phyloP scores from a whole-genome alignment of 2,329 filamentous ascomycete genomes.

The Clarireedia monteithiana region DNA sequence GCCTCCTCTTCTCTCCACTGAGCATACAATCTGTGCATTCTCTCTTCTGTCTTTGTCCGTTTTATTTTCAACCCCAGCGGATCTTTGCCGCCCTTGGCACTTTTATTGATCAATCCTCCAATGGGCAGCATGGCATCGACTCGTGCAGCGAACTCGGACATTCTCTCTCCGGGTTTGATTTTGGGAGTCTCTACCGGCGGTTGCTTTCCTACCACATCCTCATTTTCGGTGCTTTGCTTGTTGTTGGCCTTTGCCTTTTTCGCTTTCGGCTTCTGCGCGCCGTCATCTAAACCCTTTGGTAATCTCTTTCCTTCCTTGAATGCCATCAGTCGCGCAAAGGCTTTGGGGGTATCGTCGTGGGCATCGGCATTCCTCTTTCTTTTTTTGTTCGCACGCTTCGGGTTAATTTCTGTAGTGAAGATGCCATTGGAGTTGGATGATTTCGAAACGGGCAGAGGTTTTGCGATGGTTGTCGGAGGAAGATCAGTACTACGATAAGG shows the following conservation, averaged over 20 bases:
- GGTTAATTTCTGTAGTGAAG: constrained; percentile 28
- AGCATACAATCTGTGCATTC: constrained; percentile 72
- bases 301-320: constrained; percentile 54
- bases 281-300: constrained; percentile 64
- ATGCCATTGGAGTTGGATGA: constrained; percentile 32
- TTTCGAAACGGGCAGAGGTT: constrained; percentile 48
- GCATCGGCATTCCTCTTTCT: constrained; percentile 42
- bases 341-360: constrained; percentile 70
- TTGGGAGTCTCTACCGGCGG: constrained; percentile 43
- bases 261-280: constrained; percentile 33
- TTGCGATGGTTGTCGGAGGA: constrained; percentile 51
- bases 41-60: constrained; percentile 75
- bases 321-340: constrained; percentile 80
- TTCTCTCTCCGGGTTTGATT: constrained; percentile 75
- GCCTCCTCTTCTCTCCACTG: constrained; percentile 65
- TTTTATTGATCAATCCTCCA: constrained; percentile 58
- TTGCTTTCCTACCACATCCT: constrained; percentile 13
- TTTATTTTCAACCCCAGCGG: constrained; percentile 57
- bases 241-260: constrained; percentile 26
- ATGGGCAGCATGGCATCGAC: constrained; percentile 82
- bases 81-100: constrained; percentile 51
- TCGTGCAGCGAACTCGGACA: constrained; percentile 73
- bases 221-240: constrained; percentile 11
- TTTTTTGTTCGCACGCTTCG: constrained; percentile 30
- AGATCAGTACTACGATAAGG: constrained; percentile 36